phyloP scores from a whole-genome alignment of 129 eudicot species.

The Dittrichia graveolens region DNA sequence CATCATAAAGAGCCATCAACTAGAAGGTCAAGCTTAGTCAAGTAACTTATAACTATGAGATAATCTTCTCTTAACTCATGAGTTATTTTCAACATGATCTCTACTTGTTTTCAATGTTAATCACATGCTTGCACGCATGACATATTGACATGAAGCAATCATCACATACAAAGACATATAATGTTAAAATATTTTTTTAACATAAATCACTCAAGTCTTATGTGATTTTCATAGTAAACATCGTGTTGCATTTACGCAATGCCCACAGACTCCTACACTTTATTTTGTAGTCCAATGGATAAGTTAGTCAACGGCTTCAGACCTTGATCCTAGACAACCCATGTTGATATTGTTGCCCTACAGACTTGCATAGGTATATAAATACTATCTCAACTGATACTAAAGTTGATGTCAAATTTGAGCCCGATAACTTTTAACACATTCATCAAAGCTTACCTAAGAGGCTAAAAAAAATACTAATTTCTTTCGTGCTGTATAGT shows the following conservation, averaged over 20 bases:
- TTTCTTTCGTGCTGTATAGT: not conserved
- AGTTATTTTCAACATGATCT: not conserved
- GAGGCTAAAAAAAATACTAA: not conserved
- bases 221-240: too few relatives aligned
- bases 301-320: not conserved
- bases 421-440: not conserved
- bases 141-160: too few relatives aligned
- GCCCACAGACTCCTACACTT: not conserved
- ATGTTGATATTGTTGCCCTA: not conserved
- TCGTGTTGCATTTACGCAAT: too few relatives aligned
- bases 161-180: too few relatives aligned
- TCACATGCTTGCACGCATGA: too few relatives aligned
- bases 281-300: not conserved
- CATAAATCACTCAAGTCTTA: too few relatives aligned
- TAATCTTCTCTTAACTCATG: not conserved
- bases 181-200: too few relatives aligned
- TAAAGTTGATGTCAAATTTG: not conserved
- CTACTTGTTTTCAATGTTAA: not conserved
- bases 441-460: slow-evolving; percentile 6
- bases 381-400: not conserved
- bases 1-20: not conserved
- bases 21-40: not conserved
- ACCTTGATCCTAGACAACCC: not conserved
- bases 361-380: not conserved
- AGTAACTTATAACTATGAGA: not conserved